Percentiles rank a stretch among this genome's conserved stretches.
phyloP scores from a whole-genome alignment of 768 basidiomycete species.

The Podaxis sp. region DNA sequence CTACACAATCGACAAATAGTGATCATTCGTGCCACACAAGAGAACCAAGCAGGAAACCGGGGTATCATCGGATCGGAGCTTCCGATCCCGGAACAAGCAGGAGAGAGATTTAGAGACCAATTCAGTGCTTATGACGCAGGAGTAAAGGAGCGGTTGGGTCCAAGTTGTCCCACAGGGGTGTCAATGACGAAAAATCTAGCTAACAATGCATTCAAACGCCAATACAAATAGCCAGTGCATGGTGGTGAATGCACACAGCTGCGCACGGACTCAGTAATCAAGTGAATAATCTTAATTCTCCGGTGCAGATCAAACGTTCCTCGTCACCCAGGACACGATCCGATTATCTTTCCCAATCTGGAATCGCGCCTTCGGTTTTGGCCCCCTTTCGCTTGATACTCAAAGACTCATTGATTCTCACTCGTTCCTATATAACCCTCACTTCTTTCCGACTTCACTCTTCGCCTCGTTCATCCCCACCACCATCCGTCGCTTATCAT shows the following conservation, averaged over 20 bases:
- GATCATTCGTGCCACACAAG: not conserved
- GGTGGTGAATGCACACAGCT: not conserved
- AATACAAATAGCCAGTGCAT: not conserved
- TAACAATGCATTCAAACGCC: not conserved
- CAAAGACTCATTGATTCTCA: slow-evolving; percentile 13
- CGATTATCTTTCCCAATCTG: slow-evolving; percentile 34
- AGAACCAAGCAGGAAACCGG: not conserved
- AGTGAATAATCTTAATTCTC: not conserved
- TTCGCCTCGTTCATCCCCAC: not conserved
- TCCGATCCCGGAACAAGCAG: slow-evolving; percentile 3
- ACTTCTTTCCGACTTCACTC: not conserved
- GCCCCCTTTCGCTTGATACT: slow-evolving; percentile 20
- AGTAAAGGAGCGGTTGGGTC: not conserved
- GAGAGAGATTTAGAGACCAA: not conserved
- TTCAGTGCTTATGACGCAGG: not conserved
- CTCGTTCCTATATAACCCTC: slow-evolving; percentile 22
- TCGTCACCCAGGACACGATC: slow-evolving; percentile 20
- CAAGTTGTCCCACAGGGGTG: not conserved
- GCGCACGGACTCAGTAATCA: not conserved
- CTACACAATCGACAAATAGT: not conserved
- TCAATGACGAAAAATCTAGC: not conserved
- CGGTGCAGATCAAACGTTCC: slow-evolving; percentile 25
- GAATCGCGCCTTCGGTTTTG: slow-evolving; percentile 26
- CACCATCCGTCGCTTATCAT: slow-evolving; percentile 21
- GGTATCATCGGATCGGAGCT: slow-evolving; percentile 2